Conservation (phyloP, 371 early-diverging fungal genomes). For the Sporodiniella umbellata region DNA sequence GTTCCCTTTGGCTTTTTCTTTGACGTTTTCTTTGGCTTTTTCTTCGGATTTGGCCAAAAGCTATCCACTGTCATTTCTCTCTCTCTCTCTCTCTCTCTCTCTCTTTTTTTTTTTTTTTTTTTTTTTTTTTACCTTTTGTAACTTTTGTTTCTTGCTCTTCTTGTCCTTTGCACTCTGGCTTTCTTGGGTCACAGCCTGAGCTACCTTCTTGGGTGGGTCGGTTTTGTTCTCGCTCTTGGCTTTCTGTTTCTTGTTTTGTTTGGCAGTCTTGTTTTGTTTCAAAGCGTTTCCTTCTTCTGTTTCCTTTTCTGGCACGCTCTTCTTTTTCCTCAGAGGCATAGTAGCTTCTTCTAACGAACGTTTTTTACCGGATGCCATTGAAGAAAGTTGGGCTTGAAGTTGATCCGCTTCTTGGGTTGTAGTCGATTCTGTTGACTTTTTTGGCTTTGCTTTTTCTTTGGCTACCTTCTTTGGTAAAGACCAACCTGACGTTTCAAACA, state of each 20-base stretch:
- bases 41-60: too few species aligned
- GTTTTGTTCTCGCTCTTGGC: background rate
- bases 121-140: slow-evolving; percentile 28
- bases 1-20: slow-evolving; percentile 3
- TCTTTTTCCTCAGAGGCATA: slow-evolving; percentile 8
- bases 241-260: slow-evolving; percentile 8
- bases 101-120: too few species aligned
- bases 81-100: too few species aligned
- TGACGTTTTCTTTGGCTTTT: too few species aligned
- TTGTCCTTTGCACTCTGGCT: too few species aligned
- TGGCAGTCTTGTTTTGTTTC: background rate
- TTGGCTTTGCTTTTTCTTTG: slow-evolving; percentile 9
- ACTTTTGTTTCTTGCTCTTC: slow-evolving; percentile 9
- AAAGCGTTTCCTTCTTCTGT: background rate
- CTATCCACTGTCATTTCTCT: too few species aligned
- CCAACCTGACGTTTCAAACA: slow-evolving; percentile 43
- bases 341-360: slow-evolving; percentile 11
- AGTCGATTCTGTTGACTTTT: slow-evolving; percentile 4
- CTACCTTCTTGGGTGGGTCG: too few species aligned
- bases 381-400: slow-evolving; percentile 24
- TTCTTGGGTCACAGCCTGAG: too few species aligned
- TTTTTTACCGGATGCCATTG: slow-evolving; percentile 16
- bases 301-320: background rate
- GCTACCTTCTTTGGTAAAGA: slow-evolving; percentile 29
- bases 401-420: slow-evolving; percentile 28